A percentile compares a stretch with the other conserved stretches of the same genome.
phyloP scores from a whole-genome alignment of 306 rosid species.

The Argentina anserina region DNA sequence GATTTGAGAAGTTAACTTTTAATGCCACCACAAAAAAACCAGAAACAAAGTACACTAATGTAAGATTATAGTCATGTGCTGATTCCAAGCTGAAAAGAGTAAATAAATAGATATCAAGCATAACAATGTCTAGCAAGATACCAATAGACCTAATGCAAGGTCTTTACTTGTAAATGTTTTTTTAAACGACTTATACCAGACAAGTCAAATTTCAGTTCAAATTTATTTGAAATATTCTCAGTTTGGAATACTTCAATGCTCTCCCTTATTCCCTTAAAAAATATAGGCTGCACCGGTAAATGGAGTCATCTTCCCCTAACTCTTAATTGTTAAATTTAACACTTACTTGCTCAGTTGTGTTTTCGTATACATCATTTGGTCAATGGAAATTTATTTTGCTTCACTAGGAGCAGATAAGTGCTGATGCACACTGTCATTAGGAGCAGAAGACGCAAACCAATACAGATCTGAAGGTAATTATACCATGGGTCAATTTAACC shows the following conservation, averaged over 20 bases:
- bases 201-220: no score
- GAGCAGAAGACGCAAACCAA: background rate
- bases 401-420: background rate
- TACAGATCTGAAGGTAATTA: background rate
- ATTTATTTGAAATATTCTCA: no score
- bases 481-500: background rate
- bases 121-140: background rate
- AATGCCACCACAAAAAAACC: slow-evolving; percentile 36
- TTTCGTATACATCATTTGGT: background rate
- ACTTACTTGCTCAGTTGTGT: no score
- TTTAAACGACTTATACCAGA: no score
- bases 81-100: background rate
- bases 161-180: background rate
- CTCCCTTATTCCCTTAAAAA: no score
- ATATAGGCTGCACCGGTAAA: no score
- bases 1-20: slow-evolving; percentile 74
- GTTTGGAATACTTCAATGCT: no score
- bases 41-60: slow-evolving; percentile 4
- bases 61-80: slow-evolving; percentile 7
- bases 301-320: no score
- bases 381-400: background rate
- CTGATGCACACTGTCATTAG: background rate
- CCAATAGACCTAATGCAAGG: background rate
- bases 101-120: no score
- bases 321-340: no score